Conservation (phyloP, 2,329 filamentous ascomycete genomes). For the Achaetomium macrosporum region DNA sequence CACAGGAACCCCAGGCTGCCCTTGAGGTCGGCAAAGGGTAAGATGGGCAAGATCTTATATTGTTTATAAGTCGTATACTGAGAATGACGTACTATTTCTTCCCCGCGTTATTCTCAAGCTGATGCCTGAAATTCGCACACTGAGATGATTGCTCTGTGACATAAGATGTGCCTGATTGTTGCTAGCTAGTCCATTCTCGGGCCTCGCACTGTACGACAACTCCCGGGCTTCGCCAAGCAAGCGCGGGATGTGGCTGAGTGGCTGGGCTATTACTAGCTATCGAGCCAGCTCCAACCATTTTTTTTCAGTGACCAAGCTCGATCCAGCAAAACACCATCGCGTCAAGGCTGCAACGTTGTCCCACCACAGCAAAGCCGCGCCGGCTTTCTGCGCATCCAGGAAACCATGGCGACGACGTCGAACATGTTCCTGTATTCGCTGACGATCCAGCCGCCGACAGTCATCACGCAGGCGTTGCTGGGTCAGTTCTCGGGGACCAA, state of each 20-base stretch:
- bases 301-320: not conserved
- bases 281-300: not conserved
- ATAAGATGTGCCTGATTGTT: too few species aligned
- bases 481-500: constrained; percentile 95
- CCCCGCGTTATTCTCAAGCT: too few species aligned
- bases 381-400: constrained; percentile 44
- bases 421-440: constrained; percentile 98
- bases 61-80: too few species aligned
- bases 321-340: constrained; percentile 14
- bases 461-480: constrained; percentile 82
- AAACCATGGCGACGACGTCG: constrained; percentile 88
- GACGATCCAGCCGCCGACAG: constrained; percentile 87
- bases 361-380: constrained; percentile 35
- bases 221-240: too few species aligned
- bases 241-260: not conserved
- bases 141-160: too few species aligned
- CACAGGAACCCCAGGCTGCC: too few species aligned
- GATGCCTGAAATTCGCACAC: too few species aligned
- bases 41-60: too few species aligned
- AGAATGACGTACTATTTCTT: too few species aligned
- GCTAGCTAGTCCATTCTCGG: too few species aligned
- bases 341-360: constrained; percentile 12
- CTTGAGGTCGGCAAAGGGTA: too few species aligned
- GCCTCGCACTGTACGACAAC: too few species aligned
- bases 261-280: not conserved